phyloP scores from a whole-genome alignment of 768 basidiomycete species.

The Flagelloscypha sp. region DNA sequence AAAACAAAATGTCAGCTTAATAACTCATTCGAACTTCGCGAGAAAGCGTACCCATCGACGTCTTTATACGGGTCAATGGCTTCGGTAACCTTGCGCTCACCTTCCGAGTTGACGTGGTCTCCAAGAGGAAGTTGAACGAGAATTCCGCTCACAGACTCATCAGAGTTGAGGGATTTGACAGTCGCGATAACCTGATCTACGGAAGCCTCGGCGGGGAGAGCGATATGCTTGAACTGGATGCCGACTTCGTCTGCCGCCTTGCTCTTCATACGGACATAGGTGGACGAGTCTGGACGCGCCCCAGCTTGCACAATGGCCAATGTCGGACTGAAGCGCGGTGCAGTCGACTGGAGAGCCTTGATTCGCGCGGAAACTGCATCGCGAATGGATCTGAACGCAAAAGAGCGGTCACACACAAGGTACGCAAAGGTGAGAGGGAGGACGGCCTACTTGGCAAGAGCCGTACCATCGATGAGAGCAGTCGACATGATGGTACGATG shows the following conservation, averaged over 20 bases:
- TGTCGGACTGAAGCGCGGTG: slow-evolving; percentile 86
- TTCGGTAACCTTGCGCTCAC: slow-evolving; percentile 89
- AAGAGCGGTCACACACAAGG: too few species aligned
- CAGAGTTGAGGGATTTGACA: slow-evolving; percentile 77
- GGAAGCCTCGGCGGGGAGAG: slow-evolving; percentile 55
- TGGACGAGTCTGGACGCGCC: slow-evolving; percentile 78
- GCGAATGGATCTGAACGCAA: slow-evolving; percentile 63
- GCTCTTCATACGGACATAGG: slow-evolving; percentile 95
- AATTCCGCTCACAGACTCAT: slow-evolving; percentile 77
- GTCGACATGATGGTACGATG: slow-evolving; percentile 28
- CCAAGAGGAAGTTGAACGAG: slow-evolving; percentile 94
- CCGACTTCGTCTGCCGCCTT: slow-evolving; percentile 95
- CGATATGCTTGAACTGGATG: slow-evolving; percentile 77
- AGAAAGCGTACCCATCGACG: slow-evolving; percentile 76
- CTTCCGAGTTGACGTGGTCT: slow-evolving; percentile 69
- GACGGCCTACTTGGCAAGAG: slow-evolving; percentile 66
- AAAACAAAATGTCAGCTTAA: too few species aligned
- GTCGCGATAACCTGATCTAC: slow-evolving; percentile 69
- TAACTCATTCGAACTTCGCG: too few species aligned
- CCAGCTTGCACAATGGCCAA: slow-evolving; percentile 94
- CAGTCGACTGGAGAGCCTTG: slow-evolving; percentile 48
- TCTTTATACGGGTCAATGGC: slow-evolving; percentile 91
- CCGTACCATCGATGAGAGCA: slow-evolving; percentile 71
- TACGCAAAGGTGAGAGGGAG: too few species aligned
- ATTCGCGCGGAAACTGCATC: slow-evolving; percentile 67